These are phyloP conservation scores for Phanerochaete carnosa DNA, from an alignment of 768 basidiomycete genomes.

Conservation along the genomic window DNA sequence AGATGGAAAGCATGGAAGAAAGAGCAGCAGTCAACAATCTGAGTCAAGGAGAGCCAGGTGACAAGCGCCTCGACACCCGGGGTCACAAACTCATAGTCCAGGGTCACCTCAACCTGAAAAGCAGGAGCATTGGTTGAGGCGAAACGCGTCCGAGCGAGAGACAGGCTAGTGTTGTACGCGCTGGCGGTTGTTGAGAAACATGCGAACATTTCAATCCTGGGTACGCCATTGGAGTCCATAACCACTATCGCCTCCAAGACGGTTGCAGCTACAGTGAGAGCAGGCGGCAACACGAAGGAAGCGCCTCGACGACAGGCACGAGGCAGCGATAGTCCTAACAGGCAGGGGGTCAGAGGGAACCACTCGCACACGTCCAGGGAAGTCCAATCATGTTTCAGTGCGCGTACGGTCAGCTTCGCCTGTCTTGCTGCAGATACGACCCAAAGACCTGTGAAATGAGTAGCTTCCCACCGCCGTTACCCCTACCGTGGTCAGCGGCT, in stretches of 20 bases:
- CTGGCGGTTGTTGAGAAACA: conserved; percentile 34
- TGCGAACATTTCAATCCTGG: conserved; percentile 35
- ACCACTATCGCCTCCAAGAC: conserved; percentile 49
- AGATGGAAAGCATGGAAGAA: conserved; percentile 26
- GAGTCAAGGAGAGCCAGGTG: conserved; percentile 30
- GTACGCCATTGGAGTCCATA: conserved; percentile 44
- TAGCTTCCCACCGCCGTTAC: conserved; percentile 12
- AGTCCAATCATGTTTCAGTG: conserved; percentile 28
- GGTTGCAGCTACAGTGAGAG: conserved; percentile 37
- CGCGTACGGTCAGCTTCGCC: conserved; percentile 30
- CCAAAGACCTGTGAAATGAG: conserved; percentile 32
- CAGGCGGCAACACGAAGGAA: conserved; percentile 31
- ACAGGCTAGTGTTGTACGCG: conserved; percentile 53
- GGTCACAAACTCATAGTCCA: conserved; percentile 36
- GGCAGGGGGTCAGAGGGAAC: conserved; percentile 45
- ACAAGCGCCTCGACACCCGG: conserved; percentile 51
- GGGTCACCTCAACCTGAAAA: conserved; percentile 35
- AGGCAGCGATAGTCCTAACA: conserved; percentile 30
- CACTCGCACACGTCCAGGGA: conserved; percentile 22
- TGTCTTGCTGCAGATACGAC: conserved; percentile 33
- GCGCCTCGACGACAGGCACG: conserved; percentile 27
- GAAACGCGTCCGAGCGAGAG: conserved; percentile 46
- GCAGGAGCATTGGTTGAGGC: conserved; percentile 30
- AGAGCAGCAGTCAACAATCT: conserved; percentile 47
- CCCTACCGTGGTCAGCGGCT: conserved; percentile 11